Conservation (phyloP, 2,329 filamentous ascomycete genomes). For the Ambrosiella xylebori region DNA sequence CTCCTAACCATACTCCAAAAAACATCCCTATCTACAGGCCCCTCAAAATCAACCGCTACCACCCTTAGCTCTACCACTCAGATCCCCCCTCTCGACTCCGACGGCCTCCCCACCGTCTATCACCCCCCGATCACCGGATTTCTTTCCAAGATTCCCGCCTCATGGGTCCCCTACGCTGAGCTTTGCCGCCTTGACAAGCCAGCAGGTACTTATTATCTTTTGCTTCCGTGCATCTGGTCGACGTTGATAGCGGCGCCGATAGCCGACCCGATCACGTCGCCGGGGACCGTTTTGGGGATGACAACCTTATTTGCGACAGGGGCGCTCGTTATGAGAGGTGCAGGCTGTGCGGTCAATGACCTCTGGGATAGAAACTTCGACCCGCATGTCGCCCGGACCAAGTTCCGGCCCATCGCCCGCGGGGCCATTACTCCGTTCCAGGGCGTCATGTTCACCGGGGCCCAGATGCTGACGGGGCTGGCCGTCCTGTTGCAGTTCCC, state of each 20-base stretch:
- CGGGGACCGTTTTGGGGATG: conserved; percentile 45
- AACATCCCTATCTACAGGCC: neutral
- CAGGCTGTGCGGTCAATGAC: conserved; percentile 80
- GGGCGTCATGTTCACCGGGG: conserved; percentile 58
- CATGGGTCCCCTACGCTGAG: conserved; percentile 67
- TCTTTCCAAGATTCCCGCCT: conserved; percentile 48
- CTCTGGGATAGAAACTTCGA: conserved; percentile 81
- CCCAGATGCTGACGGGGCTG: conserved; percentile 56
- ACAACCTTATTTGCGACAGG: conserved; percentile 56
- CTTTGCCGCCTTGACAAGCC: conserved; percentile 69
- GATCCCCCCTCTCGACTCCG: conserved; percentile 1
- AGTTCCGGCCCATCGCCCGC: conserved; percentile 63
- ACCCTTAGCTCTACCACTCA: neutral
- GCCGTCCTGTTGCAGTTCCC: conserved; percentile 64
- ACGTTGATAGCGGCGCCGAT: conserved; percentile 64
- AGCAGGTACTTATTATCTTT: conserved; percentile 67
- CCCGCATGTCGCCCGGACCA: conserved; percentile 58
- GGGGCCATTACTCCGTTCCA: conserved; percentile 55
- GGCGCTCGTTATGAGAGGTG: conserved; percentile 70
- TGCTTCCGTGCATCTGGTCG: conserved; percentile 72
- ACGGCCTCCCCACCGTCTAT: conserved; percentile 28
- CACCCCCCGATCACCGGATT: conserved; percentile 53
- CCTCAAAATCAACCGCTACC: neutral
- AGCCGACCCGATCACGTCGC: conserved; percentile 24
- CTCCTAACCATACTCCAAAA: neutral